Conservation (phyloP, 176 grass and related monocot genomes). For the Rhynchospora breviuscula region DNA sequence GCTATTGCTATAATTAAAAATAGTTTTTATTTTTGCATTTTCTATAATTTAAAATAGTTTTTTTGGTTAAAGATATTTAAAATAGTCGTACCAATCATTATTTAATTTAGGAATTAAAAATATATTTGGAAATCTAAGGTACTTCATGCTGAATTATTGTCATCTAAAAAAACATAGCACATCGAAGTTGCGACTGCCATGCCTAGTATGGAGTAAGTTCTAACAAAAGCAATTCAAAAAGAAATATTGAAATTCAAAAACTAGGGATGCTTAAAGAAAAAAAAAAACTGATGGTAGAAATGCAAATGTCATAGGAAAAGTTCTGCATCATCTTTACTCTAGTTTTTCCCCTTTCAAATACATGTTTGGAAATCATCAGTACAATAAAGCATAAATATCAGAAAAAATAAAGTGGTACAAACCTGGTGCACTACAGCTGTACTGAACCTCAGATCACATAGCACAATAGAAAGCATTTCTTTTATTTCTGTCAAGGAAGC, state of each 20-base stretch:
- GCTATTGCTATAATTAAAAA: too few species aligned
- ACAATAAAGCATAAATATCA: background rate
- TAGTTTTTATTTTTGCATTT: too few species aligned
- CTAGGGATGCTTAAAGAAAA: background rate
- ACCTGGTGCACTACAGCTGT: constrained; percentile 93
- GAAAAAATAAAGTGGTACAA: background rate
- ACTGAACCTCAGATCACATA: constrained; percentile 73
- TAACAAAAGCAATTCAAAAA: background rate
- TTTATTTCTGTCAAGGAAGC: constrained; percentile 65
- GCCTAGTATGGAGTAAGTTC: constrained; percentile 18
- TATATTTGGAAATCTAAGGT: too few species aligned
- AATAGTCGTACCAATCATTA: too few species aligned
- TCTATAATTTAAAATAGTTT: too few species aligned
- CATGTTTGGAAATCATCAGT: background rate
- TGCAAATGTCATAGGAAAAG: background rate
- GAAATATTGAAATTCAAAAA: background rate
- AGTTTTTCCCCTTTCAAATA: background rate
- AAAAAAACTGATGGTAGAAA: background rate
- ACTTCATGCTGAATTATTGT: too few species aligned
- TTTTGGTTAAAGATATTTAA: too few species aligned
- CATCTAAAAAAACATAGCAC: too few species aligned
- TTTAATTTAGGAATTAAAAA: too few species aligned
- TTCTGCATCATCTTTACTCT: background rate
- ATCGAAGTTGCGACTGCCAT: too few species aligned
- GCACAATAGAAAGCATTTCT: constrained; percentile 79